Evolutionary conservation across 2,329 filamentous ascomycete genomes (phyloP).

Genomic region (Metarhizium anisopliae): DNA sequence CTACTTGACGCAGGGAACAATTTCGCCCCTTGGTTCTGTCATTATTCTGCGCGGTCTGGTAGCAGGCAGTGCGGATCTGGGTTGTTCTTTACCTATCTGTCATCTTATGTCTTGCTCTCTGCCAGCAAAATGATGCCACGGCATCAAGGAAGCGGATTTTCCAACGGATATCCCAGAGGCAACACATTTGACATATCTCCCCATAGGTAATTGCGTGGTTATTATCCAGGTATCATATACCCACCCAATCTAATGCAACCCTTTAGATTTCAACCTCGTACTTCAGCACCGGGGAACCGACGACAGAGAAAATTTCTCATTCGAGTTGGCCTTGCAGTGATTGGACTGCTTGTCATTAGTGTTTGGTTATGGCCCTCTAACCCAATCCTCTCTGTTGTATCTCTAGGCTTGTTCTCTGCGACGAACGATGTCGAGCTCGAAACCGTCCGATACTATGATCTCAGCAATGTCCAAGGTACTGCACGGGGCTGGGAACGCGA

Average conservation of each 20-base stretch:
- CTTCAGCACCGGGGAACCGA: slow-evolving; percentile 60
- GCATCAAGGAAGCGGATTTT: slow-evolving; percentile 65
- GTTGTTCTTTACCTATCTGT: slow-evolving; percentile 6
- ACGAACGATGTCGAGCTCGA: slow-evolving; percentile 71
- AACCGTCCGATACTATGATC: slow-evolving; percentile 94
- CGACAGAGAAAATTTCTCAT: slow-evolving; percentile 65
- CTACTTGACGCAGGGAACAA: too few species aligned
- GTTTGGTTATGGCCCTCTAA: slow-evolving; percentile 68
- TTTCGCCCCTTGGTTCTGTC: not conserved
- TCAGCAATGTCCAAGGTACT: slow-evolving; percentile 84
- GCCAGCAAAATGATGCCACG: slow-evolving; percentile 70
- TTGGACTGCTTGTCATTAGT: slow-evolving; percentile 55
- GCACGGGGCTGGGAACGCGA: slow-evolving; percentile 92
- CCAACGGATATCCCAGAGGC: slow-evolving; percentile 72
- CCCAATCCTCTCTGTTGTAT: slow-evolving; percentile 51
- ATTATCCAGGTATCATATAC: not conserved
- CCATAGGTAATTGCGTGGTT: slow-evolving; percentile 55
- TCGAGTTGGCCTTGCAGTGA: slow-evolving; percentile 52
- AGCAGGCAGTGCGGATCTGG: not conserved
- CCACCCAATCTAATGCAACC: not conserved
- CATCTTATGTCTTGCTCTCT: slow-evolving; percentile 20
- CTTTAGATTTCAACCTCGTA: slow-evolving; percentile 65
- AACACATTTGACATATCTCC: slow-evolving; percentile 82
- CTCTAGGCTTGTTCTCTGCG: slow-evolving; percentile 61
- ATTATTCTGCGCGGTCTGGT: not conserved